Percentiles rank a stretch among this genome's conserved stretches.
phyloP scores from a whole-genome alignment of 306 rosid species.

The Dalbergia cultrata region DNA sequence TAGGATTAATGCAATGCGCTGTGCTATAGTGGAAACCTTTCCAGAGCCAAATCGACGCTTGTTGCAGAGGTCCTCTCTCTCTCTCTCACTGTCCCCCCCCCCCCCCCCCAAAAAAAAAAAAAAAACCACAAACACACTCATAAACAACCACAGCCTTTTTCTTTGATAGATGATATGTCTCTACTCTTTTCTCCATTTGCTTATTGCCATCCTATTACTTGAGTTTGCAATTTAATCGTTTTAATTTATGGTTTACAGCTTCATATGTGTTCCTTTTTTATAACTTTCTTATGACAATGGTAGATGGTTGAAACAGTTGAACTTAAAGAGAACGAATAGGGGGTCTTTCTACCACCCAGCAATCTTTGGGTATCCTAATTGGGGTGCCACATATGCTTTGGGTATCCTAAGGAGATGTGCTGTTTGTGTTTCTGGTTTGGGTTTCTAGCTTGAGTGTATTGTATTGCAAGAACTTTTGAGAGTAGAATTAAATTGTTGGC shows the following conservation, averaged over 20 bases:
- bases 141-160: too few species aligned
- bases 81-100: neutral
- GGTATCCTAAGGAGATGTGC: too few species aligned
- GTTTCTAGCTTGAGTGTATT: too few species aligned
- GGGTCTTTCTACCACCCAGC: neutral
- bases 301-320: neutral
- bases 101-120: neutral
- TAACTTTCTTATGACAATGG: neutral
- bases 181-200: neutral
- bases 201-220: constrained; percentile 22
- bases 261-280: neutral
- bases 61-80: constrained; percentile 74
- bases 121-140: too few species aligned
- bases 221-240: constrained; percentile 24
- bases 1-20: constrained; percentile 85
- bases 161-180: constrained; percentile 4
- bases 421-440: too few species aligned
- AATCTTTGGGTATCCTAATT: neutral
- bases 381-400: too few species aligned
- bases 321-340: constrained; percentile 10
- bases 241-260: neutral
- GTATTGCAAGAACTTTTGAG: too few species aligned
- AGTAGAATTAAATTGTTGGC: too few species aligned
- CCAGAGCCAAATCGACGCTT: constrained; percentile 98
- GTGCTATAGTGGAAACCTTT: constrained; percentile 89